Base-by-base conservation (phyloP, 2,329 filamentous ascomycete species). In the Diaporthe aspalathi region DNA sequence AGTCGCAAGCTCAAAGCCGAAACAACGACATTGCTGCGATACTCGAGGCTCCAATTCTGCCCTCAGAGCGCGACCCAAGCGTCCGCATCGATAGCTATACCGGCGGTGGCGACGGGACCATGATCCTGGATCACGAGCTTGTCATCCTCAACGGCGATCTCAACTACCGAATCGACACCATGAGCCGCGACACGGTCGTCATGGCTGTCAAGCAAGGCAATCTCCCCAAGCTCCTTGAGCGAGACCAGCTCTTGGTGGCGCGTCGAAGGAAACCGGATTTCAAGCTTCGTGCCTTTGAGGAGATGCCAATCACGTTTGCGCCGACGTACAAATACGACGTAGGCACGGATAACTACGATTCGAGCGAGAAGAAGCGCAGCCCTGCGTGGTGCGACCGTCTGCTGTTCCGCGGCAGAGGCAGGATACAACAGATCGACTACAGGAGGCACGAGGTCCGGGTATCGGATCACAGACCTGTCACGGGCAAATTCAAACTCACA, bases 241-340 rank as follows among this genome's bases (percentile, higher is more conserved):
- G 96, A 62, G 96, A 99, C 78, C 96, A 99, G 79, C 87, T 99
- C 6, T 90, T 98, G 2, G 92, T 97, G 0, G 95, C 94, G 16
- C 90, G 93, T 70, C 93, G 94, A 66, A 93, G 94, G 76, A 98
- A 98, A 76, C 94, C 95, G 0, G 93, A 91, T 0, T 98, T 98
- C 83, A 90, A 93, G 35, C 87, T 99, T 6, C 91, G 95, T 24
- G 92, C 94, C 0, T 98, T 99, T 80, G 91, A 92, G n/a, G 96
- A 99, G 82, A 87, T 92, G 69, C 93, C 93, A 0, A 98, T 99
- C 77, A 92, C 90, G 0, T 99, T 99, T 79, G 92, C 94, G 9
- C 96, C 96, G 0, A 99, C 96, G 0, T 99, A 99, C 86, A 99
- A 99, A 80, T 99, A 99, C 80, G 96, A 99, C 76, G 94, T 98